Conservation (phyloP, 106 monocot genomes). For the Apostasia ramifera region DNA sequence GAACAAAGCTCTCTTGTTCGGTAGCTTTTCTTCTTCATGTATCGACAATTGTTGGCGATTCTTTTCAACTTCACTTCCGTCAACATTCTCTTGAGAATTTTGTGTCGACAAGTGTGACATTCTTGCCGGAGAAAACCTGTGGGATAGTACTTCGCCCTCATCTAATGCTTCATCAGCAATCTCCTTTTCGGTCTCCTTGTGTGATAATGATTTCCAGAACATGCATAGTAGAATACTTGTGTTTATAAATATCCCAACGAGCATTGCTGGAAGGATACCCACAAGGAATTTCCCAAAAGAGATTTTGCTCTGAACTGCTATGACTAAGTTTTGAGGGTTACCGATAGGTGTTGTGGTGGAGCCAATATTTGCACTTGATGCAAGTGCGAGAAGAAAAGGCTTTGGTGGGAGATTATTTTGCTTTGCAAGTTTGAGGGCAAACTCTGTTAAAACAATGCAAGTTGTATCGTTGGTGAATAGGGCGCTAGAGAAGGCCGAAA, state of each 20-base stretch:
- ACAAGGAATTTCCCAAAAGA: constrained; percentile 49
- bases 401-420: constrained; percentile 72
- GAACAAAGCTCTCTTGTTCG: not conserved
- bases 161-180: constrained; percentile 4
- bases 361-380: constrained; percentile 83
- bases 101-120: constrained; percentile 36
- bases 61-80: not conserved
- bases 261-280: constrained; percentile 60
- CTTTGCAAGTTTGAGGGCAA: constrained; percentile 57
- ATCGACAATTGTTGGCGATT: no score
- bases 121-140: constrained; percentile 55
- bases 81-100: constrained; percentile 7
- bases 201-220: constrained; percentile 45
- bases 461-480: constrained; percentile 85
- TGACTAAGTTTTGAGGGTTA: constrained; percentile 82
- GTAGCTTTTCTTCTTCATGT: no score
- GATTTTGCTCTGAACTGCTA: constrained; percentile 71
- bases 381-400: constrained; percentile 77
- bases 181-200: constrained; percentile 31
- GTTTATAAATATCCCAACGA: constrained; percentile 48
- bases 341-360: constrained; percentile 77
- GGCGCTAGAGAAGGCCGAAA: constrained; percentile 64
- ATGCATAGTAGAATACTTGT: constrained; percentile 38
- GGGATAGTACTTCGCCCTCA: constrained; percentile 33
- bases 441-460: constrained; percentile 77